Evolutionary conservation across 1,284 basidiomycete genomes (phyloP).

Genomic region (Exsudoporus floridanus): DNA sequence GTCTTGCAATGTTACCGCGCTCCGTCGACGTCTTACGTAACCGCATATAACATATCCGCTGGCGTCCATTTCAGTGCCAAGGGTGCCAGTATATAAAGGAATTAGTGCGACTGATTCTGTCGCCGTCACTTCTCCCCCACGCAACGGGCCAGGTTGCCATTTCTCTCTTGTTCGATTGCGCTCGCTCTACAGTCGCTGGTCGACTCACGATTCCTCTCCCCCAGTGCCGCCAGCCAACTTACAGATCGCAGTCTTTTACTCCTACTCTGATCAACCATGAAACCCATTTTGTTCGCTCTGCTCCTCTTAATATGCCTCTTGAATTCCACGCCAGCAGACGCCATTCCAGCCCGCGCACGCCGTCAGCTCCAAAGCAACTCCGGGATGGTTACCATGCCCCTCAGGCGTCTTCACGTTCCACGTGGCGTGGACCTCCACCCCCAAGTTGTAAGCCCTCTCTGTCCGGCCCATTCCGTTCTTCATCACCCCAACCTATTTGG

Average conservation of each 20-base stretch:
- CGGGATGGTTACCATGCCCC: slow-evolving; percentile 29
- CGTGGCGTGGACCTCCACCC: slow-evolving; percentile 50
- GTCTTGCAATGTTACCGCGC: background rate
- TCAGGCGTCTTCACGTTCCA: slow-evolving; percentile 23
- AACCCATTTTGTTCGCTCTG: slow-evolving; percentile 16
- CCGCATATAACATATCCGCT: background rate
- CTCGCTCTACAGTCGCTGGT: slow-evolving; percentile 20
- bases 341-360: slow-evolving; percentile 19
- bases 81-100: slow-evolving; percentile 12
- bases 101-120: slow-evolving; percentile 12
- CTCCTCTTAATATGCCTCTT: slow-evolving; percentile 22
- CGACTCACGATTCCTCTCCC: slow-evolving; percentile 10
- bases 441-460: slow-evolving; percentile 52
- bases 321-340: slow-evolving; percentile 7
- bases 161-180: slow-evolving; percentile 7
- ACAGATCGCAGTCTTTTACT: background rate
- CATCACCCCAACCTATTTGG: background rate
- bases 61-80: background rate
- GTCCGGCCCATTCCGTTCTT: background rate
- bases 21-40: slow-evolving; percentile 18
- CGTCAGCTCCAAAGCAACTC: slow-evolving; percentile 13
- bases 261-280: slow-evolving; percentile 16
- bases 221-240: slow-evolving; percentile 17
- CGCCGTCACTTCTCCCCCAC: background rate
- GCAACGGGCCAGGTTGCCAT: slow-evolving; percentile 25